Conservation (phyloP, 768 basidiomycete genomes). For the Suillus tomentosus region DNA sequence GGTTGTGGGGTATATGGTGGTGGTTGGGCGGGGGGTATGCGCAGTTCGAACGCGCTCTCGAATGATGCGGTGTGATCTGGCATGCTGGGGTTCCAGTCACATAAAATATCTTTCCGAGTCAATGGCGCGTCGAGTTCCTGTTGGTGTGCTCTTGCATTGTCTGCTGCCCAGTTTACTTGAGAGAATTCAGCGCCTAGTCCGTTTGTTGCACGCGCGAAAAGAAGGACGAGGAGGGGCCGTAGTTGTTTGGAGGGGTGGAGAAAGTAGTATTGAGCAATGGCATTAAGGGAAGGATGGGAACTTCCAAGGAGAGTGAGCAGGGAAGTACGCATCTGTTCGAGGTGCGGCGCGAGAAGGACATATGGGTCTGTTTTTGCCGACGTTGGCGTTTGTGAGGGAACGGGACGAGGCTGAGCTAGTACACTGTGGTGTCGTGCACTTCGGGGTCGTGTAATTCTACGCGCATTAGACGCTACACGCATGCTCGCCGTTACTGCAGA, state of each 20-base stretch:
- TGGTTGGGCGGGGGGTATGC: constrained; percentile 30
- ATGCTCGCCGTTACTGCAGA: constrained; percentile 17
- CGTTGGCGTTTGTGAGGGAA: constrained; percentile 12
- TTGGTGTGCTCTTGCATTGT: constrained; percentile 52
- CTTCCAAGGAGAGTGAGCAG: constrained; percentile 82
- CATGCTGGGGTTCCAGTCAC: constrained; percentile 91
- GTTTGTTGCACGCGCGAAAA: constrained; percentile 92
- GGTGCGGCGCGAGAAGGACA: constrained; percentile 69
- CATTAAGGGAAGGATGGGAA: constrained; percentile 84
- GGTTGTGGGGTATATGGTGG: constrained; percentile 18
- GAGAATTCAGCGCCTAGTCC: constrained; percentile 75
- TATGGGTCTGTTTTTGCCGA: constrained; percentile 57
- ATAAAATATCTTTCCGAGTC: constrained; percentile 75
- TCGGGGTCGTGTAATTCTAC: constrained; percentile 6
- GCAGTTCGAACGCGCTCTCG: constrained; percentile 53
- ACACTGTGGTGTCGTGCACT: constrained; percentile 38
- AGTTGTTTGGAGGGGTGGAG: constrained; percentile 87
- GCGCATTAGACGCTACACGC: constrained; percentile 18
- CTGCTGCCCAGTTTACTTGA: constrained; percentile 61
- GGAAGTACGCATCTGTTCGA: constrained; percentile 67
- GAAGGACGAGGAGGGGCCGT: constrained; percentile 84
- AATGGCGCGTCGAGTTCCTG: constrained; percentile 80
- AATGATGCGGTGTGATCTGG: constrained; percentile 76
- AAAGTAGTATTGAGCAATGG: constrained; percentile 93
- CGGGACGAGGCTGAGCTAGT: constrained; percentile 40